phyloP scores from a whole-genome alignment of 345 rosid species.

The Pseudoturritis turrita region DNA sequence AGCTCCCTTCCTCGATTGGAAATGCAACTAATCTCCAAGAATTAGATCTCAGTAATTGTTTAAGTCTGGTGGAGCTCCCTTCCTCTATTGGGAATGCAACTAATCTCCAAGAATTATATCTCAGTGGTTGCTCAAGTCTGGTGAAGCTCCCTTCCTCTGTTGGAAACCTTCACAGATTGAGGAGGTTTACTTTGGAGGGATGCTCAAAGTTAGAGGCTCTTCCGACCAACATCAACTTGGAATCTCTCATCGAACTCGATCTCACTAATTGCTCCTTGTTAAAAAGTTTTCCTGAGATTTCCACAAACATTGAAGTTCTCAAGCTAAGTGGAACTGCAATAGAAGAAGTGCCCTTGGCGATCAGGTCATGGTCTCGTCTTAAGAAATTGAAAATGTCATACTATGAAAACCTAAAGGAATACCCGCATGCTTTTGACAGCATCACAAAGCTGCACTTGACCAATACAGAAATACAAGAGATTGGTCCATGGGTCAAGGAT shows the following conservation, averaged over 20 bases:
- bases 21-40: neutral
- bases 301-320: neutral
- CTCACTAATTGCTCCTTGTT: neutral
- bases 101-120: neutral
- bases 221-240: neutral
- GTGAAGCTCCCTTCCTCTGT: neutral
- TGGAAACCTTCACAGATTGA: neutral
- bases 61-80: neutral
- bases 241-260: neutral
- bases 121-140: neutral
- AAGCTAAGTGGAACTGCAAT: neutral
- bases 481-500: neutral
- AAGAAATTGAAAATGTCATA: neutral
- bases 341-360: neutral
- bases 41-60: neutral
- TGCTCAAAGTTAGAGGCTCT: neutral
- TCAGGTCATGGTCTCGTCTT: neutral
- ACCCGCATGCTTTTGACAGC: neutral
- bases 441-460: neutral
- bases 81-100: neutral
- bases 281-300: neutral
- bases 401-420: neutral
- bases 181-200: neutral
- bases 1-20: neutral
- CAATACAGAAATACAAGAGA: neutral